phyloP scores from a whole-genome alignment of 768 basidiomycete genomes.

The Exsudoporus frostii region DNA sequence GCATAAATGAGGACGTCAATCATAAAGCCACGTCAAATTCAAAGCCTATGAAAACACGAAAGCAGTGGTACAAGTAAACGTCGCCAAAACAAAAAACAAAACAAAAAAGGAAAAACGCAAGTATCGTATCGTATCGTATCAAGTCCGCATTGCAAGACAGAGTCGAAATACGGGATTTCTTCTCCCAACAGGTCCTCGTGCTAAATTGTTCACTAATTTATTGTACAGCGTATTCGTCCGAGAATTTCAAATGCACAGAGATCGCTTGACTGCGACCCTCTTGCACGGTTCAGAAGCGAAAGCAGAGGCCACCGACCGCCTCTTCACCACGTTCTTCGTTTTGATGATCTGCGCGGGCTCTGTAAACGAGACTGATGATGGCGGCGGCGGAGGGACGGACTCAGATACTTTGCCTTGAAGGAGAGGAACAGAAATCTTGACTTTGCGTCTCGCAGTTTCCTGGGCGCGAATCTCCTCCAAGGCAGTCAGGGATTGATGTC shows the following conservation, averaged over 20 bases:
- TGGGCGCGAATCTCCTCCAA: slow-evolving; percentile 15
- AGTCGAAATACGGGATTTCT: background rate
- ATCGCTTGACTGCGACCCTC: slow-evolving; percentile 14
- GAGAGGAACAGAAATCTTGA: slow-evolving; percentile 21
- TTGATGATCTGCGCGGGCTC: background rate
- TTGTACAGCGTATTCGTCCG: background rate
- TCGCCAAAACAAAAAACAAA: background rate
- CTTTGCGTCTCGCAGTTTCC: slow-evolving; percentile 8
- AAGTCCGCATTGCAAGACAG: background rate
- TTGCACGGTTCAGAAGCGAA: slow-evolving; percentile 7
- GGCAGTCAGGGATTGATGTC: slow-evolving; percentile 24
- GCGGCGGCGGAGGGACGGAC: background rate
- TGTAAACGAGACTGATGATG: background rate
- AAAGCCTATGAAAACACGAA: background rate
- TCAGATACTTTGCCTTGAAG: background rate
- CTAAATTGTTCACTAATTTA: background rate
- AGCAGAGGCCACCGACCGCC: slow-evolving; percentile 2
- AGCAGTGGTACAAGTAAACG: background rate
- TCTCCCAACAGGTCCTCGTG: background rate
- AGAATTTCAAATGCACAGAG: slow-evolving; percentile 11
- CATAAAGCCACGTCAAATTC: background rate
- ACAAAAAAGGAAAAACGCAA: background rate
- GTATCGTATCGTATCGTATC: background rate
- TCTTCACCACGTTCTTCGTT: slow-evolving; percentile 1
- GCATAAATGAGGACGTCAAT: background rate